Evolutionary conservation across 441 rosid species (phyloP).

Genomic region (Theobroma grandiflorum): DNA sequence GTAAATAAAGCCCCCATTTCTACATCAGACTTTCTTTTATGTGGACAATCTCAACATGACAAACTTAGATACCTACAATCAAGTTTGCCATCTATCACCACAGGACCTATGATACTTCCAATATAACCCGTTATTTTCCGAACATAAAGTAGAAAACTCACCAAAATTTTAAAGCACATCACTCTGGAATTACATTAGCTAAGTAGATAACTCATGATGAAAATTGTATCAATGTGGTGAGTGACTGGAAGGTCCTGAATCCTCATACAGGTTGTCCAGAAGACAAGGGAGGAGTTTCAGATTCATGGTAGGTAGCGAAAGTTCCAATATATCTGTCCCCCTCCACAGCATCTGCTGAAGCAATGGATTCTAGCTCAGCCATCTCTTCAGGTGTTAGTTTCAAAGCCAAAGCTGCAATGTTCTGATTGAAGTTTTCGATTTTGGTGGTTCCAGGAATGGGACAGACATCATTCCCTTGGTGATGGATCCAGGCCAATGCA

Average conservation of each 20-base stretch:
- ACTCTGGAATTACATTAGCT: neutral
- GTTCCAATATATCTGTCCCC: constrained; percentile 42
- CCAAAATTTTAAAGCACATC: neutral
- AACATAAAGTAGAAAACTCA: too few relatives aligned
- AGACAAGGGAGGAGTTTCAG: constrained; percentile 53
- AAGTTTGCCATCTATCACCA: too few relatives aligned
- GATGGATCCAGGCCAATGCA: constrained; percentile 59
- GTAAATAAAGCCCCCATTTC: too few relatives aligned
- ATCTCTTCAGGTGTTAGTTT: constrained; percentile 58
- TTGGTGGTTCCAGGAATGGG: constrained; percentile 64
- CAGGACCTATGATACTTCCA: neutral
- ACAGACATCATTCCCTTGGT: constrained; percentile 50
- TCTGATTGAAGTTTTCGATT: constrained; percentile 55
- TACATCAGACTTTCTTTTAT: too few relatives aligned
- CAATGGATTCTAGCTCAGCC: constrained; percentile 60
- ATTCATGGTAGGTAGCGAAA: constrained; percentile 29
- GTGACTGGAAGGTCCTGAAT: neutral
- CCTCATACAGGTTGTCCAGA: constrained; percentile 48
- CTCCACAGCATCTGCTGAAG: constrained; percentile 43
- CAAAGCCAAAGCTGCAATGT: constrained; percentile 55
- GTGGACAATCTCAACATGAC: too few relatives aligned
- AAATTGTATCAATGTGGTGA: neutral
- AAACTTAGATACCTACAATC: too few relatives aligned
- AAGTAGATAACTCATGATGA: neutral
- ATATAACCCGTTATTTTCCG: neutral